These are phyloP conservation scores for Candida stauntonica DNA, from an alignment of 805 yeast species.

Conservation along the genomic window DNA sequence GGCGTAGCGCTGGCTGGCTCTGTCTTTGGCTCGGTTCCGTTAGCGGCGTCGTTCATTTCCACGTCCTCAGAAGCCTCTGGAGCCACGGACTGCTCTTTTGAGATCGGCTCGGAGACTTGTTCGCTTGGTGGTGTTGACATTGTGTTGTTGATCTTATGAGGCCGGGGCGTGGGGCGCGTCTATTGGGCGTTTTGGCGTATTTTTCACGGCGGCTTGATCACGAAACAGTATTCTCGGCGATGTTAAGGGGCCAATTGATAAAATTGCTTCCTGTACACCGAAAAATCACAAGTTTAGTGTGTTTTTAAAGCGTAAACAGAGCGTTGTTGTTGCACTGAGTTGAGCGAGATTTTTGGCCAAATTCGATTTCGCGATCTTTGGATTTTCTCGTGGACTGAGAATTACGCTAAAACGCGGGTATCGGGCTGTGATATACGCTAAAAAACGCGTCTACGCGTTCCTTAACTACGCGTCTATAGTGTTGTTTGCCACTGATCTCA, in stretches of 20 bases:
- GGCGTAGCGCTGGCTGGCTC: slow-evolving; percentile 1
- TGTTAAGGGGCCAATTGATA: too few relatives aligned
- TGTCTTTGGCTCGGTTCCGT: too few relatives aligned
- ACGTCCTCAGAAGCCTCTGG: slow-evolving; percentile 13
- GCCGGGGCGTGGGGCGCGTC: too few relatives aligned
- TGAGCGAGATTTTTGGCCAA: not conserved
- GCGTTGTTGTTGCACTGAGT: not conserved
- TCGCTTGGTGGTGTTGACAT: slow-evolving; percentile 8
- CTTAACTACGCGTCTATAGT: not conserved
- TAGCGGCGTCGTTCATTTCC: slow-evolving; percentile 20
- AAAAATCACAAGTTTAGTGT: too few relatives aligned
- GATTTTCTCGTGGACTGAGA: not conserved
- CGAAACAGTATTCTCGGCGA: too few relatives aligned
- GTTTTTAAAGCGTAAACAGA: too few relatives aligned
- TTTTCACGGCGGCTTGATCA: not conserved
- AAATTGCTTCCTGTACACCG: too few relatives aligned
- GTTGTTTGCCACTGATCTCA: slow-evolving; percentile 1
- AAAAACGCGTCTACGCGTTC: not conserved
- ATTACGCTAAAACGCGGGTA: too few relatives aligned
- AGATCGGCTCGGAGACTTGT: not conserved
- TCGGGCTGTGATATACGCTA: too few relatives aligned
- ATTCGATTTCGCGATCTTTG: not conserved
- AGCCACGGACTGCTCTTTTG: slow-evolving; percentile 3
- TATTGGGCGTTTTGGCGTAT: not conserved
- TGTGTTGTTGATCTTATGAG: not conserved